Base-by-base conservation (phyloP, 306 rosid genomes). In the Mimosa bimucronata region DNA sequence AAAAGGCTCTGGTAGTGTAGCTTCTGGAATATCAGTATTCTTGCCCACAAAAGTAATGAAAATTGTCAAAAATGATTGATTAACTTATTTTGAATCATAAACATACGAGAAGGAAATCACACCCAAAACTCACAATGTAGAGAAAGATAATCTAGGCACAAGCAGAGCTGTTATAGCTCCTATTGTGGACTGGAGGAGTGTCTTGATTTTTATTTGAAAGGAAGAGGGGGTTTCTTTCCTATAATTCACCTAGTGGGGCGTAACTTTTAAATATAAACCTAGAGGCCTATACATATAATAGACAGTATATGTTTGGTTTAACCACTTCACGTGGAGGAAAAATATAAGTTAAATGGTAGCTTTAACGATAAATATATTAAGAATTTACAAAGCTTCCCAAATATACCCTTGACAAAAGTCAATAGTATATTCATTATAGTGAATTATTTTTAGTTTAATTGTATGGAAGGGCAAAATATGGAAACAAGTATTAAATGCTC, bases 21-120 rank as follows among this genome's bases (percentile, higher is more conserved):
- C 91, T 85, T 89, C 94, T 5, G 91, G 97, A 86, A 92, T 83
- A 80, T 90, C 87, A 87, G 76, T 70, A 81, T 73, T 91, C 94
- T 90, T 74, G 73, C 45, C 68, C 77, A 78, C 78, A 74, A 41
- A 4, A 64, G 44, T 21, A 44, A 61, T 31, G 73, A 41, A 26
- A 38, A 38, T 1, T 40, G 13, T 10, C 30, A 13, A 71, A 74
- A 77, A 0, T 37, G 29, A 48, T 58, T 16, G 62, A 79, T 38
- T 44, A 15, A 66, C 48, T 58, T 68, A 31, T 21, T 79, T 69
- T 83, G 75, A 0, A 70, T 42, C 9, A 72, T 21, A 41, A 73
- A 68, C 2, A 77, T 48, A 75, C 60, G 25, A 57, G 45, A 60
- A n/a, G 50, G 73, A 79, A 74, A 19, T 26, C 53, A 70, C 7